phyloP scores from a whole-genome alignment of 2,329 filamentous ascomycete species.

The Fusarium tuaranense region DNA sequence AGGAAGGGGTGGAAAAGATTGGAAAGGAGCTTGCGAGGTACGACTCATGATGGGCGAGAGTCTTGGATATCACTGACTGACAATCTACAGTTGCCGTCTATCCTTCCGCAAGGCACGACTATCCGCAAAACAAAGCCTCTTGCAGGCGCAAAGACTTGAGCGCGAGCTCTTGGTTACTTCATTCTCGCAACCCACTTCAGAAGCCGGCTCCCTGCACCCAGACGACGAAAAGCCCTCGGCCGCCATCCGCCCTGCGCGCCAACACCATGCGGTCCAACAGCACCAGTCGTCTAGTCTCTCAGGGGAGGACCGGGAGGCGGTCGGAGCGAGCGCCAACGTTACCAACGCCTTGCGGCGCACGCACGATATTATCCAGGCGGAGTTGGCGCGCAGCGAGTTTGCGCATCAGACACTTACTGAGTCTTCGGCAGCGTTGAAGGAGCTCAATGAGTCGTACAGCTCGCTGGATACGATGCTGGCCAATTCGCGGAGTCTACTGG shows the following conservation, averaged over 20 bases:
- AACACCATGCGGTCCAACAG: slow-evolving; percentile 44
- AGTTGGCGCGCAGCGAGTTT: slow-evolving; percentile 88
- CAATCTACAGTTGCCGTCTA: slow-evolving; percentile 61
- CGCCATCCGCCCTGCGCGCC: slow-evolving; percentile 38
- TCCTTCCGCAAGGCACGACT: slow-evolving; percentile 87
- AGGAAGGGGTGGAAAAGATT: slow-evolving; percentile 74
- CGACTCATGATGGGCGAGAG: slow-evolving; percentile 7
- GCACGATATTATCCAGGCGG: slow-evolving; percentile 85
- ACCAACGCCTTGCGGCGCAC: slow-evolving; percentile 86
- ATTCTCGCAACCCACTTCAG: slow-evolving; percentile 61
- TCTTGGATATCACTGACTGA: slow-evolving; percentile 4
- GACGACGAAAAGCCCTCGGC: slow-evolving; percentile 39
- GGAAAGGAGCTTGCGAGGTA: slow-evolving; percentile 79
- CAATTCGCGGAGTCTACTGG: slow-evolving; percentile 79
- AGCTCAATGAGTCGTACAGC: slow-evolving; percentile 84
- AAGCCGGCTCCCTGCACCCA: slow-evolving; percentile 46
- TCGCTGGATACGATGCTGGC: slow-evolving; percentile 82
- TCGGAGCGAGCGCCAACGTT: slow-evolving; percentile 84
- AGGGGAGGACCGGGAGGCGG: slow-evolving; percentile 77
- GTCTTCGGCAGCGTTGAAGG: slow-evolving; percentile 83
- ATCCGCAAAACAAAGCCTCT: slow-evolving; percentile 79
- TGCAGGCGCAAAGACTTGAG: slow-evolving; percentile 80
- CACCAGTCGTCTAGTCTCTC: slow-evolving; percentile 56
- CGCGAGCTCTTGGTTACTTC: slow-evolving; percentile 79
- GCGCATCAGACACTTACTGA: slow-evolving; percentile 89